Evolutionary conservation across 75 land plant species (phyloP), one percentile per base, ranked within the genome.

Genomic region (Cryptomeria japonica): DNA sequence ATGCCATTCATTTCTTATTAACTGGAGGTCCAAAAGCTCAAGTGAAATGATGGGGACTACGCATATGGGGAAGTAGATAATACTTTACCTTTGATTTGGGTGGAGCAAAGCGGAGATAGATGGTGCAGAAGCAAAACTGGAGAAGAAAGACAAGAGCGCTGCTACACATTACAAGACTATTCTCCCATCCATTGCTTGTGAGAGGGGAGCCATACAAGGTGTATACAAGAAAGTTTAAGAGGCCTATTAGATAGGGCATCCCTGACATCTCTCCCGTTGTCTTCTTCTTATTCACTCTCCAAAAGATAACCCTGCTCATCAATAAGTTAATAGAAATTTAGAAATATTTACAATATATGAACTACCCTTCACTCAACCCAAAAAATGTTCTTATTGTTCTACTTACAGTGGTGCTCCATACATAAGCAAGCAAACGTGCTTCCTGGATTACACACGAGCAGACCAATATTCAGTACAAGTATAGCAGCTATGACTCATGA

Each of bases 51-150:
- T 44, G 7, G 47, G 47, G 8, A 44, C 47, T 44, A n/a, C n/a
- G n/a, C 7, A 44, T 44, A 44, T 44, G 47, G 47, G 7, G 47
- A 44, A 44, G 47, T 44, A 16, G 22, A 68, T 44, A 32, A 12
- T 49, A 10, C 2, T 3, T 51, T 4, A 84, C 85, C 49, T 84
- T 84, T 25, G 38, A 47, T 49, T 47, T 49, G 8, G 85, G 37
- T 53, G 85, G 85, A 53, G 85, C 85, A 11, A 49, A 84, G n/a
- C 3, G 32, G 36, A 84, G 61, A 53, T 31, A 51, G 22, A 84
- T 84, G 37, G 8, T 28, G 6, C 12, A n/a, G 25, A 32, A 84
- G 58, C 0, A n/a, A 51, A 31, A n/a, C 32, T 84, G 15, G 0
- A 84, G 51, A 0, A 46, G 32, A 49, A 49, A 12, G 15, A 56